phyloP scores from a whole-genome alignment of 805 yeast genomes.

The Candida endomychidarum region DNA sequence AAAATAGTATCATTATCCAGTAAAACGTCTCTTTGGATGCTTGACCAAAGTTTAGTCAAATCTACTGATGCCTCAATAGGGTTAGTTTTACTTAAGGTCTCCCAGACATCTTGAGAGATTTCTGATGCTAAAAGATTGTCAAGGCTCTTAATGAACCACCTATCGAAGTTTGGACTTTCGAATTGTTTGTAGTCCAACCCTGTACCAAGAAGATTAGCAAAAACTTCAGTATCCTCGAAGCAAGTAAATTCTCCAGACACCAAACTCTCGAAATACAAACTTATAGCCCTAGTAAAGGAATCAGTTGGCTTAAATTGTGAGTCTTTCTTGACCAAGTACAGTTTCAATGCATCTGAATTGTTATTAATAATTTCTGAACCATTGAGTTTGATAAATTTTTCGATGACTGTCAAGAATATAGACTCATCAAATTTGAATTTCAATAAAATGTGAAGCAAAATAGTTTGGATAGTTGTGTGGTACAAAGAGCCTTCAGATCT shows the following conservation, averaged over 20 bases:
- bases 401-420: slow-evolving; percentile 27
- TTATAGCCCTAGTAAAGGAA: slow-evolving; percentile 5
- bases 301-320: slow-evolving; percentile 2
- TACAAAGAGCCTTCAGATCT: slow-evolving; percentile 53
- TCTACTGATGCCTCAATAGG: not conserved
- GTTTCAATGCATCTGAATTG: slow-evolving; percentile 15
- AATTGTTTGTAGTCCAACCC: slow-evolving; percentile 10
- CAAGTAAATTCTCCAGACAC: not conserved
- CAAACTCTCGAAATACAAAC: slow-evolving; percentile 6
- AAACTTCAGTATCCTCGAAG: not conserved
- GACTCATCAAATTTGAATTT: slow-evolving; percentile 29
- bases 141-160: slow-evolving; percentile 4
- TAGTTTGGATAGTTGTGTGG: slow-evolving; percentile 50
- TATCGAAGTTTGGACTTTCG: not conserved
- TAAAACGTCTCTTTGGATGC: slow-evolving; percentile 10
- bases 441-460: slow-evolving; percentile 47
- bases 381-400: slow-evolving; percentile 41
- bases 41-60: slow-evolving; percentile 9
- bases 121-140: slow-evolving; percentile 2
- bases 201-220: slow-evolving; percentile 16
- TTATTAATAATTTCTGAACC: slow-evolving; percentile 25
- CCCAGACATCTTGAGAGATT: slow-evolving; percentile 8
- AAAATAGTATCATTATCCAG: slow-evolving; percentile 22
- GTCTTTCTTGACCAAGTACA: slow-evolving; percentile 16
- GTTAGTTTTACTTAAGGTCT: slow-evolving; percentile 7